Evolutionary conservation across 768 basidiomycete species (phyloP).

Genomic region (Termitomyces sp.): DNA sequence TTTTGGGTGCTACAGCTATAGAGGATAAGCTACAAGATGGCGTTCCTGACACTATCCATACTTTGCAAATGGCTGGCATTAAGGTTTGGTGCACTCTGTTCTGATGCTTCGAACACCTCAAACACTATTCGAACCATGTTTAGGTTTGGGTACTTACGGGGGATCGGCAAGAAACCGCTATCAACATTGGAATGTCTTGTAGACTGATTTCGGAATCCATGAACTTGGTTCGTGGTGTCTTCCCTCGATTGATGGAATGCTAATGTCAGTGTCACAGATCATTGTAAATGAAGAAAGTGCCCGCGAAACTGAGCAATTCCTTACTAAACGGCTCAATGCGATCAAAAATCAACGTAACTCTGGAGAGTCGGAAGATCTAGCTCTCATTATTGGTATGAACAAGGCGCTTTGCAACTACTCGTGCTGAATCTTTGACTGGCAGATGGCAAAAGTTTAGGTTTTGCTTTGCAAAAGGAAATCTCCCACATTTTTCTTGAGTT

Average conservation of each 20-base stretch:
- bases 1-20: slow-evolving; percentile 96
- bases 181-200: slow-evolving; percentile 98
- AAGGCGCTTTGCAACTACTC: background rate
- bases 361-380: slow-evolving; percentile 93
- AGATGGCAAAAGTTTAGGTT: slow-evolving; percentile 95
- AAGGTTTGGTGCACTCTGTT: slow-evolving; percentile 46
- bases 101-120: background rate
- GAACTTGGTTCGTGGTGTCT: slow-evolving; percentile 73
- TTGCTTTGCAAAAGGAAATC: slow-evolving; percentile 89
- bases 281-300: slow-evolving; percentile 90
- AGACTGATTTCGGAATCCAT: slow-evolving; percentile 96
- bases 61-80: slow-evolving; percentile 95
- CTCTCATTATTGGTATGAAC: slow-evolving; percentile 79
- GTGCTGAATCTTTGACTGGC: slow-evolving; percentile 5
- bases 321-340: slow-evolving; percentile 83
- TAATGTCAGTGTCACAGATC: slow-evolving; percentile 45
- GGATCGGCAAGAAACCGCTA: slow-evolving; percentile 97
- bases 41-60: slow-evolving; percentile 97
- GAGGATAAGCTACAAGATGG: slow-evolving; percentile 99
- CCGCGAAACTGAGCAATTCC: slow-evolving; percentile 77
- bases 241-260: background rate
- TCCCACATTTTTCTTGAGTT: slow-evolving; percentile 90
- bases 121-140: slow-evolving; percentile 2
- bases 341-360: slow-evolving; percentile 90
- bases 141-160: slow-evolving; percentile 98